Evolutionary conservation across 1,139 yeast species (phyloP), one percentile per base, ranked within the genome.

Genomic region (Candida tropicalis): DNA sequence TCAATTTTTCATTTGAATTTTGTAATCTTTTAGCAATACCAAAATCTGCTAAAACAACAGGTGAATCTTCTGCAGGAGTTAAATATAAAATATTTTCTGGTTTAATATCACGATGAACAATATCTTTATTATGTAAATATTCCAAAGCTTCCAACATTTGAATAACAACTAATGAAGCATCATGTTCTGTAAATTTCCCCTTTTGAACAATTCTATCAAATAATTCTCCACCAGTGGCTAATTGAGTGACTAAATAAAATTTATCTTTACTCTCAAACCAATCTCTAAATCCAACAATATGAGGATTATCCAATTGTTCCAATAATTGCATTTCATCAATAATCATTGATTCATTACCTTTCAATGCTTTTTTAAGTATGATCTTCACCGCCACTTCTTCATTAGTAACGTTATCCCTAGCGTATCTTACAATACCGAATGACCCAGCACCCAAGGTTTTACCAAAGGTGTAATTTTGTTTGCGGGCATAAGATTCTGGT

Each of bases 161-260:
- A 9, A 73, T 67, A 22, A 90, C 68, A 23, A 88, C 84, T 43
- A 69, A 59, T 2, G 84, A 82, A 2, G 97, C 97, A 60, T 90
- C 96, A 49, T 73, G 77, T 61, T 90, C 97, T 3, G 96, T 87
- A 61, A 88, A 90, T 42, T 81, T 75, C 2, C 96, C 96, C 55
- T 80, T 71, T 41, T 79, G 73, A 35, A 89, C 75, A 51, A 90
- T 90, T 42, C 97, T 68, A 54, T 89, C 96, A 60, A 90, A 90
- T 49, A 90, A 68, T 62, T 90, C 97, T 33, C 97, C 97, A 17
- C 97, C 97, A 2, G 87, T 84, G 23, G 97, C 96, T 56, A 89
- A 70, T 59, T 81, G 84, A 20, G 93, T 85, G 10, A 83, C 89
- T 40, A 86, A 79, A 55, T 82, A 86, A 57, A 84, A 85, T 57